Evolutionary conservation across 306 rosid species (phyloP).

Genomic region (Cyamopsis tetragonoloba): DNA sequence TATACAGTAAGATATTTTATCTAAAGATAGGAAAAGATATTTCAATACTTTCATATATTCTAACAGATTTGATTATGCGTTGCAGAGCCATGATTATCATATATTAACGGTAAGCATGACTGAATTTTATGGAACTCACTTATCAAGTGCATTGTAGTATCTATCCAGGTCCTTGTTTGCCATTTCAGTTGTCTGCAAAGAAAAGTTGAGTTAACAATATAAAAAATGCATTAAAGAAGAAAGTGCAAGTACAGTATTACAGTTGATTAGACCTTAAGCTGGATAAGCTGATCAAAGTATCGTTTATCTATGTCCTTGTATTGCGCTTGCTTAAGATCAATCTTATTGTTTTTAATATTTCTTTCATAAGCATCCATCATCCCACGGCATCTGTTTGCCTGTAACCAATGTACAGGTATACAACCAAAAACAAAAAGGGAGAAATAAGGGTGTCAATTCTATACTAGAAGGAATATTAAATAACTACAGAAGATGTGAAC

Average conservation of each 20-base stretch:
- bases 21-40: too few species aligned
- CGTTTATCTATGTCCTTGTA: conserved; percentile 94
- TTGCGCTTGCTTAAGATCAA: conserved; percentile 80
- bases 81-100: conserved; percentile 16
- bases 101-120: neutral
- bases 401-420: conserved; percentile 18
- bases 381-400: conserved; percentile 78
- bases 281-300: conserved; percentile 86
- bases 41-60: too few species aligned
- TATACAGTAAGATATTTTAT: too few species aligned
- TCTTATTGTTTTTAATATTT: conserved; percentile 71
- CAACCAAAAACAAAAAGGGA: neutral
- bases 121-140: conserved; percentile 54
- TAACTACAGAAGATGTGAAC: conserved; percentile 1
- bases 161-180: conserved; percentile 98
- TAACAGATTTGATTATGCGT: conserved; percentile 11
- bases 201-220: conserved; percentile 18
- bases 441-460: conserved; percentile 20
- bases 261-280: conserved; percentile 69
- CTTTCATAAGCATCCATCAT: conserved; percentile 69
- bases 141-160: conserved; percentile 95
- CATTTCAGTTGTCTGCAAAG: conserved; percentile 87
- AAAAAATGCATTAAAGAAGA: neutral
- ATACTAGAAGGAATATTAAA: conserved; percentile 2
- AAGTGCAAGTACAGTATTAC: neutral